Evolutionary conservation across 441 rosid species (phyloP).

Genomic region (Manihot esculenta): DNA sequence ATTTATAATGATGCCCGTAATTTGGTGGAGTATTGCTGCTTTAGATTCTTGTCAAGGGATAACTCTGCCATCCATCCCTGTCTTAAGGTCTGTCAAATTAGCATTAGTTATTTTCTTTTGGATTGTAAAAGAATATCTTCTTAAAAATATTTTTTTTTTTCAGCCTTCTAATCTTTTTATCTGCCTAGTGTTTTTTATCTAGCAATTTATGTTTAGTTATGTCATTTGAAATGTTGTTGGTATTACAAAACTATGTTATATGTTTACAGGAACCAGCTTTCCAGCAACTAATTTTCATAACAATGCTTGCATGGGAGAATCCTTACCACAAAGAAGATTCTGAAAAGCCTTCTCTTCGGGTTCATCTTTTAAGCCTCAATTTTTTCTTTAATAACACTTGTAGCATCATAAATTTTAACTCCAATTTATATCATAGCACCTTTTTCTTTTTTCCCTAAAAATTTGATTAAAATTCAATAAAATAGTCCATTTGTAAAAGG

Average conservation of each 20-base stretch:
- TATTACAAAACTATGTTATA: background rate
- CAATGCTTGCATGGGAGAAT: constrained; percentile 95
- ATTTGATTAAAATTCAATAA: constrained; percentile 4
- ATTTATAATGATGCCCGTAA: constrained; percentile 61
- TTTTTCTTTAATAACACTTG: constrained; percentile 1
- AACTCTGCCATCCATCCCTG: constrained; percentile 72
- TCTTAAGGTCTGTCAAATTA: constrained; percentile 63
- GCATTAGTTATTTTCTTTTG: background rate
- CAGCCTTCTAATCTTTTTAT: background rate
- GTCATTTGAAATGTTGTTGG: constrained; percentile 12
- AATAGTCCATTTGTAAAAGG: background rate
- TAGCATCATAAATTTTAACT: background rate
- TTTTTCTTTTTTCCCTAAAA: constrained; percentile 8
- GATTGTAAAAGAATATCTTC: background rate
- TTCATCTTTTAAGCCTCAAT: constrained; percentile 24
- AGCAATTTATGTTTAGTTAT: background rate
- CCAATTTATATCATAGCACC: background rate
- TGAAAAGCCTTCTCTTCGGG: constrained; percentile 70
- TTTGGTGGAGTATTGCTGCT: constrained; percentile 93
- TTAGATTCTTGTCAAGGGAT: constrained; percentile 87
- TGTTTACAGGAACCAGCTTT: constrained; percentile 79
- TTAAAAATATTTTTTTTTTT: background rate
- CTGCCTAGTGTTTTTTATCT: background rate
- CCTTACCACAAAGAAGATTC: constrained; percentile 55
- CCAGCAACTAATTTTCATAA: constrained; percentile 81